phyloP scores from a whole-genome alignment of 2,329 filamentous ascomycete genomes.

The Fusarium mangiferae region DNA sequence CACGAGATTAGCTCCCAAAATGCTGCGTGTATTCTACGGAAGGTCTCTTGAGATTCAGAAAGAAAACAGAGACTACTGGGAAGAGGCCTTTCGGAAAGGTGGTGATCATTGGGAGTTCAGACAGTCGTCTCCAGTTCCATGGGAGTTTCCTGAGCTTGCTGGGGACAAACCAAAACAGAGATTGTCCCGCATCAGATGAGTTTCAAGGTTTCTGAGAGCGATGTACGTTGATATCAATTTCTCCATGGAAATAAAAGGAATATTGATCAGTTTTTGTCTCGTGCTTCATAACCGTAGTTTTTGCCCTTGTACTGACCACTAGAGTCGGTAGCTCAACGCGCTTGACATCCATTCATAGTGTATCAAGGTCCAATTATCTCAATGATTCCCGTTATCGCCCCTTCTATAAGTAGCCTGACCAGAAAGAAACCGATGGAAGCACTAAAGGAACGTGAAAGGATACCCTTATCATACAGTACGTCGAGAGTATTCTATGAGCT shows the following conservation, averaged over 20 bases:
- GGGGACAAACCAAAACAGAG: not conserved
- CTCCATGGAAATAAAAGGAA: accelerated
- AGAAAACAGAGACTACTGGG: not conserved
- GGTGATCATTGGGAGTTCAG: not conserved
- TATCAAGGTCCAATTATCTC: accelerated
- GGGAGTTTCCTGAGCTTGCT: not conserved
- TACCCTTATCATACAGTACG: accelerated
- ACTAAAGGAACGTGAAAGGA: too few relatives aligned
- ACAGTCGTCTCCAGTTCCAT: too few relatives aligned
- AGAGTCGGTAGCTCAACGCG: accelerated
- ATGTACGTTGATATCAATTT: not conserved
- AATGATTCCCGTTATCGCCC: accelerated
- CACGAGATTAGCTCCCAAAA: not conserved
- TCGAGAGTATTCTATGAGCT: accelerated
- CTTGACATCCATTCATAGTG: accelerated
- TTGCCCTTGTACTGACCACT: accelerated
- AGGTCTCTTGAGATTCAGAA: not conserved
- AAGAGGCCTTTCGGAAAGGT: not conserved
- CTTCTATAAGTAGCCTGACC: not conserved
- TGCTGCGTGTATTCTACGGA: constrained; percentile 1
- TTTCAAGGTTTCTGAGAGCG: accelerated
- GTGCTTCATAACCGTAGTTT: accelerated
- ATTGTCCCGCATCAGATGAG: accelerated
- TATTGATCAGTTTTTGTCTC: accelerated
- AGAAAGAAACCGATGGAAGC: too few relatives aligned